Conservation (phyloP, 208 protist species). For the Trypanosoma avium region DNA sequence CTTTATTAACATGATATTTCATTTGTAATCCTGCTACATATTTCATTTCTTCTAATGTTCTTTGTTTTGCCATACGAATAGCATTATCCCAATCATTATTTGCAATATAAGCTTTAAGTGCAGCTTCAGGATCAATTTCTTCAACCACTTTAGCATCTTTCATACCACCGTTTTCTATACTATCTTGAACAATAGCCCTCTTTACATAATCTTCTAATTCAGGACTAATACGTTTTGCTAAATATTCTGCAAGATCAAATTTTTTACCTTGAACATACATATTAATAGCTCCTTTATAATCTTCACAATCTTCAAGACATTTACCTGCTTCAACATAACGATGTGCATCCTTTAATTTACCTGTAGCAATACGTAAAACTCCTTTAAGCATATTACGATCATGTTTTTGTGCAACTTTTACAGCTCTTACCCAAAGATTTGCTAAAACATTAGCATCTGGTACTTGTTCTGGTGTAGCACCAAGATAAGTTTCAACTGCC, state of each 20-base stretch:
- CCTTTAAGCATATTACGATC: conserved; percentile 79
- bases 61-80: conserved; percentile 71
- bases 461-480: conserved; percentile 65
- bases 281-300: conserved; percentile 93
- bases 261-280: conserved; percentile 93
- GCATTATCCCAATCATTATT: conserved; percentile 85
- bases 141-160: conserved; percentile 83
- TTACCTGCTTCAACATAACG: conserved; percentile 88
- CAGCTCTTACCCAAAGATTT: conserved; percentile 92
- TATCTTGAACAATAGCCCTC: conserved; percentile 85
- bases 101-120: conserved; percentile 85
- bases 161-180: conserved; percentile 79
- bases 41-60: conserved; percentile 56
- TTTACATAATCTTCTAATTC: conserved; percentile 90
- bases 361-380: conserved; percentile 63
- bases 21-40: conserved; percentile 78
- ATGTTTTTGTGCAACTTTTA: conserved; percentile 95
- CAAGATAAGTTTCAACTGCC: conserved; percentile 95
- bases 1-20: conserved; percentile 69
- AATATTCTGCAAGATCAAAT: conserved; percentile 90
- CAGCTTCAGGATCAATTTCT: conserved; percentile 87
- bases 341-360: conserved; percentile 80
- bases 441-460: conserved; percentile 69
- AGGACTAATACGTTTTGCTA: conserved; percentile 83
- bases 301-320: conserved; percentile 89